These are phyloP conservation scores for Malus asiatica DNA, from an alignment of 306 rosid genomes.

Conservation along the genomic window DNA sequence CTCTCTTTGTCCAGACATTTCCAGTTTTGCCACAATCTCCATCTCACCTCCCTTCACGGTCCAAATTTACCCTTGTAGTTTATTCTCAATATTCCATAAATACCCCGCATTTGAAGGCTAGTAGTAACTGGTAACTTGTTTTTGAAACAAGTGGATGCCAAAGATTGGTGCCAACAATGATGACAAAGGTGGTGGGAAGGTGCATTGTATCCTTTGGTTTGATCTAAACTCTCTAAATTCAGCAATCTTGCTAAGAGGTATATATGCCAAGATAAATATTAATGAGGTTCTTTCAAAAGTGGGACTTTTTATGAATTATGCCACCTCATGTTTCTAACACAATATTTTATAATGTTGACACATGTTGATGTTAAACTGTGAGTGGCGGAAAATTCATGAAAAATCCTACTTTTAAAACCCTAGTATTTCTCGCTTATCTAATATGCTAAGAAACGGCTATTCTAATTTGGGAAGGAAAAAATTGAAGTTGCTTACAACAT, in stretches of 20 bases:
- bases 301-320: too few species aligned
- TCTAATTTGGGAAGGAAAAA: not conserved
- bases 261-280: not conserved
- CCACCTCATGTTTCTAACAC: too few species aligned
- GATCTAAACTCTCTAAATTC: not conserved
- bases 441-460: not conserved
- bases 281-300: too few species aligned
- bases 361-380: too few species aligned
- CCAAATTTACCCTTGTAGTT: not conserved
- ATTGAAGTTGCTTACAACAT: not conserved
- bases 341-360: too few species aligned
- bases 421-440: too few species aligned
- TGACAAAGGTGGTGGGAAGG: not conserved
- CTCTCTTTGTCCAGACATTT: conserved; percentile 25
- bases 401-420: too few species aligned
- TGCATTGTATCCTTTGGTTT: not conserved
- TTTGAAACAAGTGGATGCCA: not conserved
- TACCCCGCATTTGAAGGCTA: not conserved
- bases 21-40: conserved; percentile 10
- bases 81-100: conserved; percentile 8
- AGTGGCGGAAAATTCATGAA: too few species aligned
- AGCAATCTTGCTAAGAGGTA: not conserved
- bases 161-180: not conserved
- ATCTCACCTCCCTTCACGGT: conserved; percentile 13
- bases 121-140: not conserved